A percentile compares a stretch with the other conserved stretches of the same genome.
Conservation (phyloP, 352 stramenopile species). For the Globisporangium apiculatum region DNA sequence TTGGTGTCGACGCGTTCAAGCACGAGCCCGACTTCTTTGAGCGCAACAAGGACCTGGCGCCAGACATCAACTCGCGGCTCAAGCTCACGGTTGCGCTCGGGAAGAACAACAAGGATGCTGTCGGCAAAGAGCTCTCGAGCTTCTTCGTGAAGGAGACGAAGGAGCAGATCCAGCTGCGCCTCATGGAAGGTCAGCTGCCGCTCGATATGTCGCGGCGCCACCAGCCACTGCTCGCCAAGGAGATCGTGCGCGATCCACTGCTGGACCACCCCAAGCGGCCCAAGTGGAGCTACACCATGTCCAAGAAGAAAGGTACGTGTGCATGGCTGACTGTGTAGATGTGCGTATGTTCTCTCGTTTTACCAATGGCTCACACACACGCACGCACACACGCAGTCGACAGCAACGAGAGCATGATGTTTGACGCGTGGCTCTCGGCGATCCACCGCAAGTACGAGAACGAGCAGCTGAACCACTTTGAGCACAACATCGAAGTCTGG, state of each 20-base stretch:
- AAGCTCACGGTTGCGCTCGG: conserved; percentile 78
- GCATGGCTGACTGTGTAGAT: not conserved
- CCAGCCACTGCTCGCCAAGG: conserved; percentile 47
- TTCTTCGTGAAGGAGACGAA: conserved; percentile 87
- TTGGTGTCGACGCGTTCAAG: conserved; percentile 36
- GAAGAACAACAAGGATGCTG: conserved; percentile 75
- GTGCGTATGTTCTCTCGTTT: no score
- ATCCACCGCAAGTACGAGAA: conserved; percentile 83
- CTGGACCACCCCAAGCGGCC: conserved; percentile 70
- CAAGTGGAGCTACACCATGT: conserved; percentile 72
- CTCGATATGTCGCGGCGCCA: conserved; percentile 45
- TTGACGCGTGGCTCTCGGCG: conserved; percentile 79
- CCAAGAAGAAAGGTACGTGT: conserved; percentile 69
- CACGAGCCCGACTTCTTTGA: conserved; percentile 57
- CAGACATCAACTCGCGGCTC: conserved; percentile 53
- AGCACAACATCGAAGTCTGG: conserved; percentile 85
- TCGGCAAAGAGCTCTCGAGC: conserved; percentile 78
- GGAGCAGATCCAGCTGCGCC: conserved; percentile 78
- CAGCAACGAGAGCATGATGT: conserved; percentile 78
- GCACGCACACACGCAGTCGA: conserved; percentile 29
- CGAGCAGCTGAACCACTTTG: conserved; percentile 81
- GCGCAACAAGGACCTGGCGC: conserved; percentile 57
- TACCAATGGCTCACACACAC: no score
- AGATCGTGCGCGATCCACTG: conserved; percentile 54
- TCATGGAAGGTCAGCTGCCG: conserved; percentile 76